Evolutionary conservation across 208 protist species (phyloP), one percentile per base, ranked within the genome.

Genomic region (Leishmania mexicana): DNA sequence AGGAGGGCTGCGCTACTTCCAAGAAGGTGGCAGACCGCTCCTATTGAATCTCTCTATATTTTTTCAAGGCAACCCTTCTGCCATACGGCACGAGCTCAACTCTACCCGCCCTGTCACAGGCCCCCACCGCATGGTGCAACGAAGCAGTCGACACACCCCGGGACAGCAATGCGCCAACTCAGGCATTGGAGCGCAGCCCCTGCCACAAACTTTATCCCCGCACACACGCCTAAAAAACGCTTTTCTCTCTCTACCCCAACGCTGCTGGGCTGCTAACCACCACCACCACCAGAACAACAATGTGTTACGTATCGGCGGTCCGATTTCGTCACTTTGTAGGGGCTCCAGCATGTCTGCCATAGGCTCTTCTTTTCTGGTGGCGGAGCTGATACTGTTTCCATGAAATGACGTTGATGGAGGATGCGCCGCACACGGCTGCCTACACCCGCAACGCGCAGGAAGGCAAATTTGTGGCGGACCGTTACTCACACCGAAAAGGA

Each of bases 1-100:
- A 79, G n/a, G 40, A 74, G 10, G 84, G 75, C 54, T 73, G 57
- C 31, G 79, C 67, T n/a, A 81, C 81, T 40, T 93, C 87, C 57
- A 84, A 80, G 24, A 68, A 91, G 75, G 45, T 90, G 21, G 75
- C 72, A 5, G 78, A 83, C 47, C 87, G 83, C 17, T 79, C 90
- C 13, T 93, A 85, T 81, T 5, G 81, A 11, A 70, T 89, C 24
- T 83, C 89, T 45, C 81, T 86, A 28, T 24, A 21, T 24, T 83
- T 86, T 7, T 47, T 67, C 35, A 17, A 57, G n/a, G 19, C 38
- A 0, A 21, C 47, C 54, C 5, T 58, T 64, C 58, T 64, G 58
- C 58, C 58, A 64, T 31, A 64, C 58, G 28, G 10, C 28, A 24
- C 17, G 28, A 64, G 28, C 58, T 31, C 58, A 11, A 31, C 58